Evolutionary conservation across 2,329 filamentous ascomycete species (phyloP).

Genomic region (Lecanoromycetidae sp.): DNA sequence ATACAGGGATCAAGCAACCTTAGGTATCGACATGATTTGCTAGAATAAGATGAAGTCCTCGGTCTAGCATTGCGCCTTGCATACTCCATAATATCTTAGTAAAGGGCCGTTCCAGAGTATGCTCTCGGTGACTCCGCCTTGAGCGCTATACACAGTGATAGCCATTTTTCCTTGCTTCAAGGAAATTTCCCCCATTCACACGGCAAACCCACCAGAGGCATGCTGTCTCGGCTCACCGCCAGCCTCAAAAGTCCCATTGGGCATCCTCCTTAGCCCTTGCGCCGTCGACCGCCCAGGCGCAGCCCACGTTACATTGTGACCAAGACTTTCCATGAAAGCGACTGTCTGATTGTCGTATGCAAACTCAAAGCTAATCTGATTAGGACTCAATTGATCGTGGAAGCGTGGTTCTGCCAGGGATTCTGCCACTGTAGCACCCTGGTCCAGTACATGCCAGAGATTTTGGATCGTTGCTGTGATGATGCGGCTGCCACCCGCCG

Average conservation of each 20-base stretch:
- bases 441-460: slow-evolving; percentile 60
- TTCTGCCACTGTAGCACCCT: slow-evolving; percentile 21
- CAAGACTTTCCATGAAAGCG: slow-evolving; percentile 48
- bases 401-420: slow-evolving; percentile 12
- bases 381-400: slow-evolving; percentile 15
- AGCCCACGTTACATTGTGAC: slow-evolving; percentile 63
- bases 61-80: no score
- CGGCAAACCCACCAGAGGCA: slow-evolving; percentile 14
- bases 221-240: slow-evolving; percentile 36
- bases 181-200: no score
- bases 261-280: slow-evolving; percentile 48
- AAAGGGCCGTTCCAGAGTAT: no score
- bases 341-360: slow-evolving; percentile 53
- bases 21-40: no score
- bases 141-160: no score
- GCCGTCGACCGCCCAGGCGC: slow-evolving; percentile 54
- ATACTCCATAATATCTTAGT: no score
- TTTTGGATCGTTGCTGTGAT: slow-evolving; percentile 67
- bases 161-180: no score
- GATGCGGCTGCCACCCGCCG: slow-evolving; percentile 75
- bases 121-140: no score
- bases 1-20: no score
- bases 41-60: no score
- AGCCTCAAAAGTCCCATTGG: slow-evolving; percentile 17
- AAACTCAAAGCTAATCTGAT: slow-evolving; percentile 14